Percentiles rank a stretch among this genome's conserved stretches.
phyloP scores from a whole-genome alignment of 2,329 filamentous ascomycete species.

The Penicillium nordicum region DNA sequence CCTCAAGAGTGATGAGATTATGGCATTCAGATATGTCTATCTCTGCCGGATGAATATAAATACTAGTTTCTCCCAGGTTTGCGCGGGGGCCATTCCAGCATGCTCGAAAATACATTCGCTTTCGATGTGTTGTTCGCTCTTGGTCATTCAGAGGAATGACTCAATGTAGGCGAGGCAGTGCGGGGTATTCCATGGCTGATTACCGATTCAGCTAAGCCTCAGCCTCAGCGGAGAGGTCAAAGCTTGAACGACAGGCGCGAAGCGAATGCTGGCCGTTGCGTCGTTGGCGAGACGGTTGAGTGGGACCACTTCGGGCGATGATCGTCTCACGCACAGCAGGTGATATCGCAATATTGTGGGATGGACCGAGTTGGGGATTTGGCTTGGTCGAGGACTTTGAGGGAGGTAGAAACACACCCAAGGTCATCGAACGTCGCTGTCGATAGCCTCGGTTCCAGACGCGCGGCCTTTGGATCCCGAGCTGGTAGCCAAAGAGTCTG shows the following conservation, averaged over 20 bases:
- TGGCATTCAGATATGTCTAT: neutral
- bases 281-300: neutral
- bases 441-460: slow-evolving; percentile 16
- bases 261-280: neutral
- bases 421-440: neutral
- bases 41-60: neutral
- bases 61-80: neutral
- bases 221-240: neutral
- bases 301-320: neutral
- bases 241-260: neutral
- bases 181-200: neutral
- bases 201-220: neutral
- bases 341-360: neutral
- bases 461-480: slow-evolving; percentile 14
- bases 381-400: neutral
- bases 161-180: neutral
- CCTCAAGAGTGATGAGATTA: neutral
- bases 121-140: neutral
- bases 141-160: neutral
- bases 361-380: neutral
- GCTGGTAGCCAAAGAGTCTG: slow-evolving; percentile 13
- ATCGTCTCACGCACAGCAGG: neutral
- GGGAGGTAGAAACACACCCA: neutral
- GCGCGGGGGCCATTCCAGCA: neutral
- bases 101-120: neutral